These are phyloP conservation scores for Apiospora saccharicola DNA, from an alignment of 2,329 filamentous ascomycete genomes.

Conservation along the genomic window DNA sequence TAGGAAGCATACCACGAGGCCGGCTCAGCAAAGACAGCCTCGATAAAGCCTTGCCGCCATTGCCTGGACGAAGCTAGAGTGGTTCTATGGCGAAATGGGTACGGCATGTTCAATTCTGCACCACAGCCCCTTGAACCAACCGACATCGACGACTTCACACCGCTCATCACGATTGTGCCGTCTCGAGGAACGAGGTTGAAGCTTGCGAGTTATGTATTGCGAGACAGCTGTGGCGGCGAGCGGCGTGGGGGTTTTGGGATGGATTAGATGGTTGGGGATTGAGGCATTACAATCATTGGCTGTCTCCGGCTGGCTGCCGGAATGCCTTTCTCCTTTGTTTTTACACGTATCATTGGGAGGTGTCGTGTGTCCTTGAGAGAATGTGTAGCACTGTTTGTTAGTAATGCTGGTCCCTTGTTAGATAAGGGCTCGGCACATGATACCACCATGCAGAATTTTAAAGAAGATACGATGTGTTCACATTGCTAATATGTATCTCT, in stretches of 20 bases:
- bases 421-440: slow-evolving; percentile 39
- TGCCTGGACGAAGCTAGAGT: slow-evolving; percentile 47
- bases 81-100: not conserved
- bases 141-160: not conserved
- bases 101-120: not conserved
- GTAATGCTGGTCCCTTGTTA: slow-evolving; percentile 27
- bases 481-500: slow-evolving; percentile 8
- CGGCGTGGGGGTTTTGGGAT: slow-evolving; percentile 10
- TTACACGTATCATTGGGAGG: slow-evolving; percentile 23
- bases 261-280: slow-evolving; percentile 16
- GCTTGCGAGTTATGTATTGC: not conserved
- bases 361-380: slow-evolving; percentile 23
- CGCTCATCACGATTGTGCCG: not conserved
- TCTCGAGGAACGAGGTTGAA: not conserved
- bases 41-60: slow-evolving; percentile 66
- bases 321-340: slow-evolving; percentile 22
- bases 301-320: slow-evolving; percentile 21
- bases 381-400: slow-evolving; percentile 34
- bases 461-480: slow-evolving; percentile 22
- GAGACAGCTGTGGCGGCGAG: not conserved
- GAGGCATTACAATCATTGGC: slow-evolving; percentile 22
- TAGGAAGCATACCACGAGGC: slow-evolving; percentile 42
- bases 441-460: slow-evolving; percentile 44
- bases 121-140: not conserved
- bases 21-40: slow-evolving; percentile 63